Evolutionary conservation across 306 rosid species (phyloP).

Genomic region (Urtica urens): DNA sequence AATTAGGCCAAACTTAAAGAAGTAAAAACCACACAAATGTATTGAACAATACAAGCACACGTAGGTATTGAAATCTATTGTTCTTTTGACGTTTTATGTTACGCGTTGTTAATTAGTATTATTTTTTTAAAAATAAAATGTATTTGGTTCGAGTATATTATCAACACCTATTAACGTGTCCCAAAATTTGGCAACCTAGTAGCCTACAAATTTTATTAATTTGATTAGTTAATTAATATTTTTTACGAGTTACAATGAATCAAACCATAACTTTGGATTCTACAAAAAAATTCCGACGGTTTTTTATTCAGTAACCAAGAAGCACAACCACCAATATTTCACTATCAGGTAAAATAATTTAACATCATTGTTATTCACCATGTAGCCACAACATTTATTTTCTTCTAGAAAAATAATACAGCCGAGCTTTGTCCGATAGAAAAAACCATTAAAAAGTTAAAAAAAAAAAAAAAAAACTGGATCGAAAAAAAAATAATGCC

Average conservation of each 20-base stretch:
- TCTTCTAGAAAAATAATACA: neutral
- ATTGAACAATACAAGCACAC: neutral
- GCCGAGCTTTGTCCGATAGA: neutral
- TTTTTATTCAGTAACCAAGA: neutral
- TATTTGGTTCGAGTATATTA: neutral
- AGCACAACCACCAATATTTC: slow-evolving; percentile 1
- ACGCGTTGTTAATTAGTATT: no score
- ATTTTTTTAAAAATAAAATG: no score
- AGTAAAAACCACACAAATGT: neutral
- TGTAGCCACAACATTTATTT: neutral
- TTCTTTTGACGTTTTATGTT: no score
- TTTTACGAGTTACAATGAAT: neutral
- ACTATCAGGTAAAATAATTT: neutral
- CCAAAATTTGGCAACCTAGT: no score
- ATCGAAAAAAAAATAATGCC: no score
- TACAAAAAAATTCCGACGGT: neutral
- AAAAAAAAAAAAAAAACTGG: neutral
- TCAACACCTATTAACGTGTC: neutral
- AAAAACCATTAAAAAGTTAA: neutral
- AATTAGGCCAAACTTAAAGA: neutral
- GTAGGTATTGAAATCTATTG: neutral
- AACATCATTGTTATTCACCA: neutral
- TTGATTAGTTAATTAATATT: neutral
- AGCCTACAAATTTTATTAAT: neutral
- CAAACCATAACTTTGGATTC: neutral